Base-by-base conservation (phyloP, 768 basidiomycete species). In the Mycena floridula region DNA sequence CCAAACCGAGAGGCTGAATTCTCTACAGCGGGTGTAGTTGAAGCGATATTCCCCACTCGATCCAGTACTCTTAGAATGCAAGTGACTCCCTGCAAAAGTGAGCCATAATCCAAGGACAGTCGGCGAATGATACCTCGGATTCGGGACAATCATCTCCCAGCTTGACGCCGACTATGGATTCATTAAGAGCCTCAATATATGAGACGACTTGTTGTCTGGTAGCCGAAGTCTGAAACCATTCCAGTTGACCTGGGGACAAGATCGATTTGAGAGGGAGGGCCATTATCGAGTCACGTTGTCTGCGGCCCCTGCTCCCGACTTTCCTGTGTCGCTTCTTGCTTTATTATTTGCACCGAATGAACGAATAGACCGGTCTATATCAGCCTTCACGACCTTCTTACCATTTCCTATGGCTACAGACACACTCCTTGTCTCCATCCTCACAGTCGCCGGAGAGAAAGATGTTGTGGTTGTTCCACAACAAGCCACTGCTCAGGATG, bases 1-100 rank as follows among this genome's bases (percentile, higher is more conserved):
- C 96, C 95, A 57, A 99, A 99, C 24, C 95, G 73, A 30, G 94
- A 97, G 3, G 83, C 83, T 40, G 82, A 74, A 59, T 96, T 98
- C 51, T 93, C 85, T 15, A 94, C 81, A 0, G 94, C 83, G 1
- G 95, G 96, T 0, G 81, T 92, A 3, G 69, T 73, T 15, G 70
- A 68, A 7, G 80, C 89, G 11, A 86, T 66, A 15, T 66, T 59
- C 55, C 89, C 82, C 2, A 98, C 77, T 11, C 63, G 60, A 24
- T 84, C 76, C 2, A 98, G 70, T 2, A 93, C 61, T 1, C 57
- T 55, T 8, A 96, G 59, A 9, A 95, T 66, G 11, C 79, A 72
- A 27, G 60, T 52, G 6, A 89, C 74, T 21, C 75, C 79, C 90
- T 95, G 54, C 37, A 24, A 46, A 26, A 25, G 37, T 28, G 15